Evolutionary conservation across 257 asterid species (phyloP).

Genomic region (Penstemon eatonii): DNA sequence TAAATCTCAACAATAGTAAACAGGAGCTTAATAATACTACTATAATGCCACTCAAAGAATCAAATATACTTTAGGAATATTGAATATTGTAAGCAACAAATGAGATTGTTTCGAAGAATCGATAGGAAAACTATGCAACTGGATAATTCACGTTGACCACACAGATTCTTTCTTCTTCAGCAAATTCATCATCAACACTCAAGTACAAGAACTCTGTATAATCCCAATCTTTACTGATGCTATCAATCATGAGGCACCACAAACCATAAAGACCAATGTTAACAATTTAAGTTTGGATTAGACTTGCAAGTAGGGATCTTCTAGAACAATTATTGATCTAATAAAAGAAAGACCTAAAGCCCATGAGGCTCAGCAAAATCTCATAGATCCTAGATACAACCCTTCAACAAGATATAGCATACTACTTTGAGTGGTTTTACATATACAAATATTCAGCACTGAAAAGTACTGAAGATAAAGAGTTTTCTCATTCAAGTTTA

Average conservation of each 20-base stretch:
- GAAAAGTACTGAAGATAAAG: no score
- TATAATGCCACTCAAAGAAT: slow-evolving; percentile 10
- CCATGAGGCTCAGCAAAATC: background rate
- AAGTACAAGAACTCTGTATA: slow-evolving; percentile 2
- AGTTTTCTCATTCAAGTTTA: no score
- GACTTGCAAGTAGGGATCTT: background rate
- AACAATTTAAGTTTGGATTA: background rate
- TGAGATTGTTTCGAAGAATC: background rate
- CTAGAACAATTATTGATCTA: background rate
- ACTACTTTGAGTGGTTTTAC: no score
- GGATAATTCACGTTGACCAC: background rate
- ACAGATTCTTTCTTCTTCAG: slow-evolving; percentile 15
- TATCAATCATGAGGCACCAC: background rate
- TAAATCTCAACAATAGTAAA: slow-evolving; percentile 23
- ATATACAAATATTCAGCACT: no score
- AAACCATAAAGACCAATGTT: background rate
- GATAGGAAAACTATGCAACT: slow-evolving; percentile 3
- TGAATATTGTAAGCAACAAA: background rate
- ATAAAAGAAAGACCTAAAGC: slow-evolving; percentile 18
- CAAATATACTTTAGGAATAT: background rate
- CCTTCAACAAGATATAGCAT: no score
- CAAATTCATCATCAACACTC: background rate
- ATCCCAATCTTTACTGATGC: background rate
- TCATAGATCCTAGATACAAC: no score
- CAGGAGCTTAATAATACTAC: slow-evolving; percentile 17